phyloP scores from a whole-genome alignment of 75 land plant species.

The Cunninghamia lanceolata region DNA sequence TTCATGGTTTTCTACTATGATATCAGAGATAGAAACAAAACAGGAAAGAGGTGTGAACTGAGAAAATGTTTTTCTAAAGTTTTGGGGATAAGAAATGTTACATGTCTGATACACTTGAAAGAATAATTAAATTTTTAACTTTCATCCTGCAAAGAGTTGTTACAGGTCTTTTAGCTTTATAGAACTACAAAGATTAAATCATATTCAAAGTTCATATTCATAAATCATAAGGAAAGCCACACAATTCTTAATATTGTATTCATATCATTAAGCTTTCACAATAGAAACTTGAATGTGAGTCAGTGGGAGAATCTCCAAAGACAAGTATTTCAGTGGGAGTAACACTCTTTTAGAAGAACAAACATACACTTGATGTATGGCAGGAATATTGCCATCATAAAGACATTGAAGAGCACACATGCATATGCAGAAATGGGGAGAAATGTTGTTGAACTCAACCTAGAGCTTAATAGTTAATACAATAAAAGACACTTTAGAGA shows the following conservation, averaged over 20 bases:
- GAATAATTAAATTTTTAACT: neutral
- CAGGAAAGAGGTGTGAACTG: neutral
- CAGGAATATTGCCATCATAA: slow-evolving; percentile 34
- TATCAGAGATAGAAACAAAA: neutral
- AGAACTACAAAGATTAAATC: neutral
- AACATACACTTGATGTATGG: slow-evolving; percentile 30
- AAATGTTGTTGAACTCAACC: slow-evolving; percentile 55
- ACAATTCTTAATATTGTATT: no score
- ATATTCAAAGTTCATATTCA: neutral
- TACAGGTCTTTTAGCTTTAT: neutral
- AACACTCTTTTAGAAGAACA: slow-evolving; percentile 11
- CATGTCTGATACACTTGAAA: neutral
- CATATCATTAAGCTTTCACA: no score
- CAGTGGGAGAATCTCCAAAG: no score
- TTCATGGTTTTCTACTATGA: neutral
- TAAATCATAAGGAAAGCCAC: neutral
- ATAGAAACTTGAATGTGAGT: no score
- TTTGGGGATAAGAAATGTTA: no score
- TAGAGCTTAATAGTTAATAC: slow-evolving; percentile 58
- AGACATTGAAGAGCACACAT: slow-evolving; percentile 35
- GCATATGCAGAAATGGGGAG: slow-evolving; percentile 50
- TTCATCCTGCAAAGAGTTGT: neutral
- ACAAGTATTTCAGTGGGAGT: no score
- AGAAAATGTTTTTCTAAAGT: neutral
- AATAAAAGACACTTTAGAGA: slow-evolving; percentile 56